Conservation (phyloP, 2,329 filamentous ascomycete genomes). For the Amauroascus verrucosus region DNA sequence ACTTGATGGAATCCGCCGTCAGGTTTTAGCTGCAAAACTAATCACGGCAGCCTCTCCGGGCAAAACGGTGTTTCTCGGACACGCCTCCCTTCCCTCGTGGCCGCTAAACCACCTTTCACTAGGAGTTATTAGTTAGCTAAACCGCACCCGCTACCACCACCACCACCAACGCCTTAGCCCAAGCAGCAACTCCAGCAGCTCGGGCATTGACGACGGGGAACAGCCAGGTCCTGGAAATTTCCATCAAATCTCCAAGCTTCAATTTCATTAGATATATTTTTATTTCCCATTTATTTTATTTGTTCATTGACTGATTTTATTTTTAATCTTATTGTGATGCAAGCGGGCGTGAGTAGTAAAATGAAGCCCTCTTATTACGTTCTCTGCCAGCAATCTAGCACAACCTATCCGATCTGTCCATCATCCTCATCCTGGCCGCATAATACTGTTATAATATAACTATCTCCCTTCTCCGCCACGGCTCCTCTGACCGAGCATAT, state of each 20-base stretch:
- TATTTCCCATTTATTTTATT: neutral
- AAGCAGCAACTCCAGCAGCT: too few species aligned
- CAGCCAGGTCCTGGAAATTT: slow-evolving; percentile 6
- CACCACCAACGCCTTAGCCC: too few species aligned
- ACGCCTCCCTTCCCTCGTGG: slow-evolving; percentile 6
- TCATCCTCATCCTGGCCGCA: slow-evolving; percentile 5
- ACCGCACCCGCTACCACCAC: too few species aligned
- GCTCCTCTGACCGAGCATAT: slow-evolving; percentile 12
- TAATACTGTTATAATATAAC: slow-evolving; percentile 2
- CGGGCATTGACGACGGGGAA: slow-evolving; percentile 1
- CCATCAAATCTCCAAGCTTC: neutral
- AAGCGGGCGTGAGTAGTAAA: slow-evolving; percentile 9
- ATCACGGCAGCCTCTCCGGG: slow-evolving; percentile 12
- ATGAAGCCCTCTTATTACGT: slow-evolving; percentile 7
- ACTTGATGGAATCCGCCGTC: slow-evolving; percentile 14
- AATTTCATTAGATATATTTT: slow-evolving; percentile 6
- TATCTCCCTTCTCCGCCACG: slow-evolving; percentile 5
- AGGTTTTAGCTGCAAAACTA: slow-evolving; percentile 14
- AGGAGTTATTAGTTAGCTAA: too few species aligned
- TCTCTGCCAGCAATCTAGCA: slow-evolving; percentile 2
- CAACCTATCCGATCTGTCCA: slow-evolving; percentile 10
- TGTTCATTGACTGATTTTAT: neutral
- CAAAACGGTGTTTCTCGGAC: slow-evolving; percentile 10
- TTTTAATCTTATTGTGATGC: slow-evolving; percentile 11
- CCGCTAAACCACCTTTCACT: too few species aligned